Evolutionary conservation across 345 rosid species (phyloP).

Genomic region (Camelina laxa): DNA sequence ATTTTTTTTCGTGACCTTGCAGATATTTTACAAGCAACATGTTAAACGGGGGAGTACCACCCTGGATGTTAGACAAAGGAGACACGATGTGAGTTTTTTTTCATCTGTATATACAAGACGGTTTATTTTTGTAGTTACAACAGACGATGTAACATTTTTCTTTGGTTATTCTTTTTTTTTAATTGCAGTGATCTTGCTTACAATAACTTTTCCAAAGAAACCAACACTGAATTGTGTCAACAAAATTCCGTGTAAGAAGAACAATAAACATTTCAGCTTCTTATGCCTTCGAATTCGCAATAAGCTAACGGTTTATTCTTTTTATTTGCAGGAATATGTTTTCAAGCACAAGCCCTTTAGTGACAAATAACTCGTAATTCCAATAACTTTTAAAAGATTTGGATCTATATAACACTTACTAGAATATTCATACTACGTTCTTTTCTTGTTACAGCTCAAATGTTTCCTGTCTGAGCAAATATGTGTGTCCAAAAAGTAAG

Average conservation of each 20-base stretch:
- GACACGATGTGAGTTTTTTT: slow-evolving; percentile 49
- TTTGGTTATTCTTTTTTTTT: background rate
- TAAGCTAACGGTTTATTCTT: slow-evolving; percentile 6
- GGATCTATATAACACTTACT: slow-evolving; percentile 4
- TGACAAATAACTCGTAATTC: slow-evolving; percentile 46
- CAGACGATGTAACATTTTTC: background rate
- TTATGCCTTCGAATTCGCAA: slow-evolving; percentile 9
- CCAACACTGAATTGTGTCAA: slow-evolving; percentile 45
- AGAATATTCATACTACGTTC: slow-evolving; percentile 10
- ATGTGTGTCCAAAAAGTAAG: slow-evolving; percentile 39
- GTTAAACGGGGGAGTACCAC: slow-evolving; percentile 59
- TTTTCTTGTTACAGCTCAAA: slow-evolving; percentile 29
- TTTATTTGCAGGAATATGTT: slow-evolving; percentile 49
- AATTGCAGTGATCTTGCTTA: slow-evolving; percentile 70
- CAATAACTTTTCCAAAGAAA: slow-evolving; percentile 56
- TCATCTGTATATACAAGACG: background rate
- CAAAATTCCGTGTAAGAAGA: slow-evolving; percentile 47
- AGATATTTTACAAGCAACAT: slow-evolving; percentile 51
- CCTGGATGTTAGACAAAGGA: slow-evolving; percentile 50
- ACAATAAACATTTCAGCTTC: slow-evolving; percentile 12
- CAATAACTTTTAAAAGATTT: background rate
- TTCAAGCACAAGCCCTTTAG: slow-evolving; percentile 65
- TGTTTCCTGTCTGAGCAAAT: slow-evolving; percentile 23
- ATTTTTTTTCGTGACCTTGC: slow-evolving; percentile 30
- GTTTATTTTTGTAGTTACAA: background rate